Conservation (phyloP, 1,284 basidiomycete genomes). For the Sporisorium reilianum region DNA sequence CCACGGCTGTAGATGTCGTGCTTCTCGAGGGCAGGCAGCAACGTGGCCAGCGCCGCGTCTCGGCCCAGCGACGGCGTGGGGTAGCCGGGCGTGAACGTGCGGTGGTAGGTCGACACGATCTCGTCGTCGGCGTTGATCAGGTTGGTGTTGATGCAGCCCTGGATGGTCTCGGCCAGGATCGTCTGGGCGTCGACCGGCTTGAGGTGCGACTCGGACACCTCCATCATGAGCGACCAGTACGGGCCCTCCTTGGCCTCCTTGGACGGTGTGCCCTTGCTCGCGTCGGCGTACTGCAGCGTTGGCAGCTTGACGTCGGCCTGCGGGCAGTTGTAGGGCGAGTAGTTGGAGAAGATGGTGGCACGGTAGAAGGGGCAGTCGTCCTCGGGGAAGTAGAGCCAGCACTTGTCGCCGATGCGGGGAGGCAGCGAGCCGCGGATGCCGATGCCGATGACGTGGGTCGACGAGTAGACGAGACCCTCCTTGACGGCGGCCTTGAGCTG, state of each 20-base stretch:
- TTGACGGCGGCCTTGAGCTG: slow-evolving; percentile 70
- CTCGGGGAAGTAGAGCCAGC: slow-evolving; percentile 72
- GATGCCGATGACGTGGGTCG: slow-evolving; percentile 73
- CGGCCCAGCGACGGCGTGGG: slow-evolving; percentile 72
- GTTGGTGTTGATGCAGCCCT: slow-evolving; percentile 72
- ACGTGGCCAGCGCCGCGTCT: slow-evolving; percentile 71
- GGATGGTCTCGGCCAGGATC: slow-evolving; percentile 72
- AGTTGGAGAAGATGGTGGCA: slow-evolving; percentile 74
- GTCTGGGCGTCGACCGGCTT: slow-evolving; percentile 72
- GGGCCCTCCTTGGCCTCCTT: slow-evolving; percentile 70
- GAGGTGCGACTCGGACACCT: slow-evolving; percentile 73
- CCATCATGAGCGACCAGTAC: slow-evolving; percentile 72
- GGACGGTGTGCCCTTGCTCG: slow-evolving; percentile 69
- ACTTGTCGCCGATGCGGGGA: slow-evolving; percentile 73
- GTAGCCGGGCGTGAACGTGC: slow-evolving; percentile 72
- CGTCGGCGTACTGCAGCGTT: slow-evolving; percentile 72
- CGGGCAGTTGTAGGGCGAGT: slow-evolving; percentile 73
- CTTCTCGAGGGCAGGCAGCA: slow-evolving; percentile 71
- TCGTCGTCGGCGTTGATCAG: slow-evolving; percentile 72
- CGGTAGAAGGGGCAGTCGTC: slow-evolving; percentile 74
- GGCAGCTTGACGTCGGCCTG: slow-evolving; percentile 70
- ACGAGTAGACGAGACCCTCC: slow-evolving; percentile 71
- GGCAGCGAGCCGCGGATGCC: slow-evolving; percentile 72
- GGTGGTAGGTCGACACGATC: slow-evolving; percentile 73
- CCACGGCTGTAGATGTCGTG: slow-evolving; percentile 72